Conservation (phyloP, 2,329 filamentous ascomycete species). For the Ophidiomyces ophidiicola region DNA sequence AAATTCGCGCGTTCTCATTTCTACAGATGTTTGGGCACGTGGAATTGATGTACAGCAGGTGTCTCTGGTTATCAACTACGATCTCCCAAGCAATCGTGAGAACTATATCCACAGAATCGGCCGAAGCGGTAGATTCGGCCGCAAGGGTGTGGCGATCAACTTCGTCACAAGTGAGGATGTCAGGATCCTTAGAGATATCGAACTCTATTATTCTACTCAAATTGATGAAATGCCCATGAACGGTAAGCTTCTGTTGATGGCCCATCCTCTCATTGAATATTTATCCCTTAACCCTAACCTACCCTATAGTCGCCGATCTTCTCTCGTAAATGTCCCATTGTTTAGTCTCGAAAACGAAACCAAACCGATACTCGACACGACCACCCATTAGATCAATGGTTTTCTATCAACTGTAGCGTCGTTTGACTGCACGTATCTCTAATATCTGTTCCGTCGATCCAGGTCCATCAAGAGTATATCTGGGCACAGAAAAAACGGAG, state of each 20-base stretch:
- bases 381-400: no score
- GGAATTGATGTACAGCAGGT: conserved; percentile 99
- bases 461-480: no score
- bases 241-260: conserved; percentile 43
- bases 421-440: no score
- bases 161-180: conserved; percentile 98
- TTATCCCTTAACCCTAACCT: conserved; percentile 3
- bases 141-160: conserved; percentile 99
- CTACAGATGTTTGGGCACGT: conserved; percentile 93
- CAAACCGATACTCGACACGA: not conserved
- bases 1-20: conserved; percentile 90
- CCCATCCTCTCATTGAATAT: not conserved
- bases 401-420: no score
- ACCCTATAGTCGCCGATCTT: conserved; percentile 19
- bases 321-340: conserved; percentile 14
- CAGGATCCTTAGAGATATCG: conserved; percentile 91
- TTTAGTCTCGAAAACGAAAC: no score
- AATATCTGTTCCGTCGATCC: no score
- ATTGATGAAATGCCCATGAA: conserved; percentile 99
- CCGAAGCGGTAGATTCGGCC: conserved; percentile 84
- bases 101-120: conserved; percentile 99
- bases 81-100: conserved; percentile 93
- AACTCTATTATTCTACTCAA: conserved; percentile 91
- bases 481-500: no score
- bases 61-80: conserved; percentile 97